A percentile compares a stretch with the other conserved stretches of the same genome.
Conservation (phyloP, 192 early-diverging fungal genomes). For the Podochytrium sp. region DNA sequence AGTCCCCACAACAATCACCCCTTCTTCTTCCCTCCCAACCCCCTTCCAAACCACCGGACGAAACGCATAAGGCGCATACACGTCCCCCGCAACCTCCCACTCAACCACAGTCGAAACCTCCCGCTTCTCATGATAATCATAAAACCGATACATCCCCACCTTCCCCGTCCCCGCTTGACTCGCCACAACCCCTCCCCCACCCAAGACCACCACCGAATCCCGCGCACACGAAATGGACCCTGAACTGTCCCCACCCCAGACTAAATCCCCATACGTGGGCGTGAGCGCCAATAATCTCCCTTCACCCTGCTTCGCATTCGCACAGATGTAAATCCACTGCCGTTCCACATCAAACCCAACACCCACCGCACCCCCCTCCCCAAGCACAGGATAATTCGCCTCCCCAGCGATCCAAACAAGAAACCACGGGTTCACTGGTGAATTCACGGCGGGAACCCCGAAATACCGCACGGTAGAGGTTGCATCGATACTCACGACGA, state of each 20-base stretch:
- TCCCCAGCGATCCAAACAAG: background rate
- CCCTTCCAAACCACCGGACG: slow-evolving; percentile 3
- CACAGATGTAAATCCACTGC: slow-evolving; percentile 23
- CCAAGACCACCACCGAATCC: background rate
- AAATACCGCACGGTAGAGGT: background rate
- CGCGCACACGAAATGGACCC: slow-evolving; percentile 5
- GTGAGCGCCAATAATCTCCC: slow-evolving; percentile 16
- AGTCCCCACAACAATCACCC: background rate
- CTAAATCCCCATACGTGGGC: background rate
- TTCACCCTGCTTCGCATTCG: background rate
- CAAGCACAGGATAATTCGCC: slow-evolving; percentile 7
- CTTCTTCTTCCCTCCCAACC: background rate
- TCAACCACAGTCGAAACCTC: background rate
- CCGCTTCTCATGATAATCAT: background rate
- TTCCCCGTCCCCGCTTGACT: background rate
- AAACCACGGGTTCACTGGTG: background rate
- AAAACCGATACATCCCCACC: background rate
- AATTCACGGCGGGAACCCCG: background rate
- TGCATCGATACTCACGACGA: background rate
- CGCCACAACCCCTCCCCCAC: background rate
- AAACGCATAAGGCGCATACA: slow-evolving; percentile 17
- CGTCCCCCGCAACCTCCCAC: background rate
- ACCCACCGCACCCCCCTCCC: background rate
- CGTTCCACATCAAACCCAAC: background rate
- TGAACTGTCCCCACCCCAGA: slow-evolving; percentile 14